These are phyloP conservation scores for Pseudogymnoascus sp. DNA, from an alignment of 2,329 filamentous ascomycete species.

Conservation along the genomic window DNA sequence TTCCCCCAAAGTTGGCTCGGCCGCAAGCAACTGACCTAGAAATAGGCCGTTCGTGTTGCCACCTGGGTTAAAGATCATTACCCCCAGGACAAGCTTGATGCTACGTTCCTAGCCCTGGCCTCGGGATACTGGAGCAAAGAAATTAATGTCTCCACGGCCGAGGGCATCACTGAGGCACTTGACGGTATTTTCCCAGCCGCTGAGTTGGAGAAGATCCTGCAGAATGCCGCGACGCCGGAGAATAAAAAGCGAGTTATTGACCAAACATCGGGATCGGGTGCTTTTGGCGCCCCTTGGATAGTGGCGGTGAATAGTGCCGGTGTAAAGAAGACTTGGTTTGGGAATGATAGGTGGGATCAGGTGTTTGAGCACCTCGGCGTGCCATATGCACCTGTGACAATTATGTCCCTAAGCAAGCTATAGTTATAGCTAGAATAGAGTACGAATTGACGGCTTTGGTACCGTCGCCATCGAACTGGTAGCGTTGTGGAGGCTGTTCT, in stretches of 20 bases:
- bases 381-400: slow-evolving; percentile 16
- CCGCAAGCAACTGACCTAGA: neutral
- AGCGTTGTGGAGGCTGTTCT: neutral
- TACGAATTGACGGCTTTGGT: neutral
- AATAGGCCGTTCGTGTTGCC: slow-evolving; percentile 17
- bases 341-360: slow-evolving; percentile 22
- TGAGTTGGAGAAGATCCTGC: slow-evolving; percentile 16
- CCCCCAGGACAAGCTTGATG: slow-evolving; percentile 14
- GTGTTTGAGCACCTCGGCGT: slow-evolving; percentile 17
- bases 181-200: slow-evolving; percentile 11
- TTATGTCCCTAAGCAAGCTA: slow-evolving; percentile 9
- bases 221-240: slow-evolving; percentile 16
- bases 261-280: slow-evolving; percentile 13
- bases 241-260: slow-evolving; percentile 19
- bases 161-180: slow-evolving; percentile 16
- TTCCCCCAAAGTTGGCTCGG: neutral
- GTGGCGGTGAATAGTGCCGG: slow-evolving; percentile 15
- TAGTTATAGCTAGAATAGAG: neutral
- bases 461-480: neutral
- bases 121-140: slow-evolving; percentile 18
- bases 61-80: slow-evolving; percentile 17
- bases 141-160: slow-evolving; percentile 15
- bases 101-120: slow-evolving; percentile 15
- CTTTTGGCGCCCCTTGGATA: slow-evolving; percentile 21
- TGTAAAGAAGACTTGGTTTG: slow-evolving; percentile 18